Evolutionary conservation across 2,329 filamentous ascomycete genomes (phyloP).

Genomic region (Aspergillus sp.): DNA sequence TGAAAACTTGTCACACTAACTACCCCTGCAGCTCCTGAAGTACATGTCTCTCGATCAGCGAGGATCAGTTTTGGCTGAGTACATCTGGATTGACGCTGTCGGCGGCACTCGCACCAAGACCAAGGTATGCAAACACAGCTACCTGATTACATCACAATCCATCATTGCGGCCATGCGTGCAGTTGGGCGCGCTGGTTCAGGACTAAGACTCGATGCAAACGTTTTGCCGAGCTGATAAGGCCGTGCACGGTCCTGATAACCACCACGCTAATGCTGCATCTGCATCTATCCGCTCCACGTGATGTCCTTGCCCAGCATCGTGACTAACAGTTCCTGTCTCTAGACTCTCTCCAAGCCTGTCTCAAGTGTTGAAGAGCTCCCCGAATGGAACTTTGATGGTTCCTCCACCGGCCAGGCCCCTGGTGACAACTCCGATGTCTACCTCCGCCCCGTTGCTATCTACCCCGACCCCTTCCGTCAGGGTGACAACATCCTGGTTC

Average conservation of each 20-base stretch:
- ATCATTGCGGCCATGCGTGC: neutral
- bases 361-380: conserved; percentile 65
- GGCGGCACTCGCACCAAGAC: conserved; percentile 92
- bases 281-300: conserved; percentile 37
- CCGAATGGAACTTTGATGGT: conserved; percentile 84
- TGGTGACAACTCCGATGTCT: conserved; percentile 96
- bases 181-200: neutral
- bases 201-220: neutral
- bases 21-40: conserved; percentile 74
- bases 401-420: conserved; percentile 91
- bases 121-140: conserved; percentile 69
- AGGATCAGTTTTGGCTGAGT: conserved; percentile 88
- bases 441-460: conserved; percentile 86
- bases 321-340: conserved; percentile 7
- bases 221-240: conserved; percentile 28
- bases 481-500: conserved; percentile 89
- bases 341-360: conserved; percentile 68
- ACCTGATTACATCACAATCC: neutral
- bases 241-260: conserved; percentile 30
- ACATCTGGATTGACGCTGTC: conserved; percentile 89
- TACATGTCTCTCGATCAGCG: conserved; percentile 87
- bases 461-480: conserved; percentile 91
- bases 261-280: conserved; percentile 24
- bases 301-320: conserved; percentile 13
- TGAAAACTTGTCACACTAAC: conserved; percentile 47